A percentile compares a stretch with the other conserved stretches of the same genome.
phyloP scores from a whole-genome alignment of 495 filamentous ascomycete species.

The Penicillium bovifimosum region DNA sequence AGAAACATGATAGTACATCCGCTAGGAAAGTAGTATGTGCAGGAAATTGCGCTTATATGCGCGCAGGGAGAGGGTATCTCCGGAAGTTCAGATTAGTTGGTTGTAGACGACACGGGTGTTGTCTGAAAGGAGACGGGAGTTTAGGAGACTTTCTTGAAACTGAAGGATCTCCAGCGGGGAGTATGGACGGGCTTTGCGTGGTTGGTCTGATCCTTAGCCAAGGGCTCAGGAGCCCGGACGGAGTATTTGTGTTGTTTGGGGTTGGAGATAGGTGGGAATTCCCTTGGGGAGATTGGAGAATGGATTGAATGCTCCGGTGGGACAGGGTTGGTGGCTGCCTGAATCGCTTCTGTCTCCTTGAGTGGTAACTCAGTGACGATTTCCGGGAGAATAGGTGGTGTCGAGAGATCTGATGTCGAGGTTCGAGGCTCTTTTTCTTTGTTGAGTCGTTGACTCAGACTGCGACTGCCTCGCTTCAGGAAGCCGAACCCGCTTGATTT shows the following conservation, averaged over 20 bases:
- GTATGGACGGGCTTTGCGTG: constrained; percentile 15
- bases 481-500: constrained; percentile 43
- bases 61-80: constrained; percentile 26
- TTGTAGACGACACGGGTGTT: constrained; percentile 14
- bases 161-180: constrained; percentile 26
- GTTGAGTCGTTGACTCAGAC: constrained; percentile 46
- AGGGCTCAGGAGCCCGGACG: background rate
- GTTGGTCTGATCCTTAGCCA: constrained; percentile 8
- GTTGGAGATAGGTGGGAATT: constrained; percentile 9
- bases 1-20: constrained; percentile 37
- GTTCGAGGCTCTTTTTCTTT: constrained; percentile 34
- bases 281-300: constrained; percentile 11
- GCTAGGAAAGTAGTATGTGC: constrained; percentile 32
- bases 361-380: constrained; percentile 17
- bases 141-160: constrained; percentile 25
- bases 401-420: constrained; percentile 27
- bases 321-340: background rate
- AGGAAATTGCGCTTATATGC: constrained; percentile 25
- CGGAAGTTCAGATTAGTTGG: constrained; percentile 7
- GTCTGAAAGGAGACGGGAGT: constrained; percentile 10
- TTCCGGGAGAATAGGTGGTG: constrained; percentile 4
- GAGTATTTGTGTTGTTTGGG: constrained; percentile 11
- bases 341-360: background rate
- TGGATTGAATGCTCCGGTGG: background rate
- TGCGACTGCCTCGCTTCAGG: constrained; percentile 55